Percentiles rank a stretch among this genome's conserved stretches.
phyloP scores from a whole-genome alignment of 345 rosid genomes.

The Kandelia obovata region DNA sequence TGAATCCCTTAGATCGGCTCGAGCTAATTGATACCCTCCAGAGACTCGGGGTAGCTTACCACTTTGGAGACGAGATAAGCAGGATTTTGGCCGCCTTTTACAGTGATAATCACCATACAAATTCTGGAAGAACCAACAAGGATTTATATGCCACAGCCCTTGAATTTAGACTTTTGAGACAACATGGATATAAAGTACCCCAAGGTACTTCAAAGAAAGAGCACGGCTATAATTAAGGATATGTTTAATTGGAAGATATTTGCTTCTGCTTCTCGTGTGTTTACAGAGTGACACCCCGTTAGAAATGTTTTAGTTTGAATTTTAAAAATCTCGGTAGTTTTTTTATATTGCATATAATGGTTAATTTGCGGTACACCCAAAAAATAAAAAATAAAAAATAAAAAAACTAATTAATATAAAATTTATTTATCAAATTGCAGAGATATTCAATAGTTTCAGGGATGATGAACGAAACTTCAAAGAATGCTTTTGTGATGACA shows the following conservation, averaged over 20 bases:
- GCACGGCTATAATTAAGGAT: background rate
- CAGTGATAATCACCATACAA: too few relatives aligned
- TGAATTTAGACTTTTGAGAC: constrained; percentile 9
- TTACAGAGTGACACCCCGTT: background rate
- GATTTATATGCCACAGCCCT: constrained; percentile 7
- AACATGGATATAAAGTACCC: background rate
- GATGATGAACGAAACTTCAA: constrained; percentile 14
- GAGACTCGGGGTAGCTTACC: constrained; percentile 16
- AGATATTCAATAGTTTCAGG: constrained; percentile 11
- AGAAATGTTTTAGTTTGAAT: too few relatives aligned
- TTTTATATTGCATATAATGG: constrained; percentile 37
- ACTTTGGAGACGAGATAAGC: constrained; percentile 1
- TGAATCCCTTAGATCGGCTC: background rate
- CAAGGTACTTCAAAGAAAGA: background rate
- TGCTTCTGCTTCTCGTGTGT: background rate
- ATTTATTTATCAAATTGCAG: constrained; percentile 4
- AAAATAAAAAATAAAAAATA: background rate
- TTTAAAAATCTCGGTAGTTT: constrained; percentile 36
- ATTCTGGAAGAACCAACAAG: background rate
- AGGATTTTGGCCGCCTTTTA: background rate
- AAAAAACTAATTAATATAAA: background rate
- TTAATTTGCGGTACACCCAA: constrained; percentile 1
- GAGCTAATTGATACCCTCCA: constrained; percentile 15
- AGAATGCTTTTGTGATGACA: constrained; percentile 7
- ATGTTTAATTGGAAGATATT: background rate